Evolutionary conservation across 148 eudicot species (phyloP), one percentile per base, ranked within the genome.

Genomic region (Fallopia convolvulus): DNA sequence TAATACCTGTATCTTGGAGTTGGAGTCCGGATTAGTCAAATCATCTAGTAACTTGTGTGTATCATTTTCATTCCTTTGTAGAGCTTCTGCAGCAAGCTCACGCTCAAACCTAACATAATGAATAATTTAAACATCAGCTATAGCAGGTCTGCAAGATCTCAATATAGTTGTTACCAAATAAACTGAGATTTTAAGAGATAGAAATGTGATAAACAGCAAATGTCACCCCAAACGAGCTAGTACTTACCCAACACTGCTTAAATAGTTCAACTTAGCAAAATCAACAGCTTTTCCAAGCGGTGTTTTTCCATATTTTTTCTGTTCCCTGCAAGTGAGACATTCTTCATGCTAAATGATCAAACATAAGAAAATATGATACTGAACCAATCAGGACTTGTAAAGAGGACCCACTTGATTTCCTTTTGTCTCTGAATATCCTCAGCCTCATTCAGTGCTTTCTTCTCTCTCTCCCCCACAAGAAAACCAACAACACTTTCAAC

Each of bases 51-150:
- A 92, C 77, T 81, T 88, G 72, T 89, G 85, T 39, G 83, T 77
- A 78, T 94, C 99, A 85, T 92, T 94, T 81, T 94, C 99, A 77
- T 92, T 91, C 79, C 90, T 87, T 70, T 97, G 84, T 44, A 94
- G 92, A 74, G 96, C 92, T 86, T 94, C 99, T 40, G 96, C 97
- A 77, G 92, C 96, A 79, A 94, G 88, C 75, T 86, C 91, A 82
- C 84, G 91, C 80, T 84, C 93, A 86, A 84, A 94, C 81, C 97
- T 94, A 84, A 61, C 33, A 83, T 66, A 61, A 60, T 36, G 52
- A 66, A 8, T 26, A 32, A n/a, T 42, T n/a, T 77, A 30, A 12
- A 52, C 18, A 23, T 77, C 48, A 71, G 80, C 46, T 20, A 74
- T 61, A 47, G 8, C 26, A 80, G 12, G 44, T 53, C 70, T 18